phyloP scores from a whole-genome alignment of 495 filamentous ascomycete species.

The Diplogelasinospora grovesii region DNA sequence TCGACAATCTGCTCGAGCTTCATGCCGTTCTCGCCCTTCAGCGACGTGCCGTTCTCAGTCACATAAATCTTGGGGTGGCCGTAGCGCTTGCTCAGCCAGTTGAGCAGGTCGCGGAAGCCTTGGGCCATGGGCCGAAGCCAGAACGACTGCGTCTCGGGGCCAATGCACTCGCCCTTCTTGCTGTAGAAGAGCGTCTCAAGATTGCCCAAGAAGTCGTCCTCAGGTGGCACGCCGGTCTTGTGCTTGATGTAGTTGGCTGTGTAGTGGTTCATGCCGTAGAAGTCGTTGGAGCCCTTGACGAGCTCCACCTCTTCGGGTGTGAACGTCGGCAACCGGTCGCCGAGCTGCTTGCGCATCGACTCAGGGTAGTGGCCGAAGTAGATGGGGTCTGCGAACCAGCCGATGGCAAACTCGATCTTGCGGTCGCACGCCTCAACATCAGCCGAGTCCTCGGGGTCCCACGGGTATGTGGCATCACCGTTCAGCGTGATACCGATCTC shows the following conservation, averaged over 20 bases:
- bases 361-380: slow-evolving; percentile 72
- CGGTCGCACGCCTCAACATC: slow-evolving; percentile 56
- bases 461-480: slow-evolving; percentile 53
- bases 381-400: slow-evolving; percentile 69
- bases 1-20: slow-evolving; percentile 59
- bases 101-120: slow-evolving; percentile 69
- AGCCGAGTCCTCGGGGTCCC: slow-evolving; percentile 48
- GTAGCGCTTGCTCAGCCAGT: slow-evolving; percentile 75
- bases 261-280: slow-evolving; percentile 84
- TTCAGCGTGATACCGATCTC: slow-evolving; percentile 59
- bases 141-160: slow-evolving; percentile 66
- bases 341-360: slow-evolving; percentile 67
- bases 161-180: slow-evolving; percentile 63
- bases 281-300: slow-evolving; percentile 70
- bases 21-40: slow-evolving; percentile 74
- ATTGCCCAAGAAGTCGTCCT: slow-evolving; percentile 65
- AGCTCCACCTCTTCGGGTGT: slow-evolving; percentile 58
- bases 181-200: slow-evolving; percentile 60
- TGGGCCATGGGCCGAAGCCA: slow-evolving; percentile 66
- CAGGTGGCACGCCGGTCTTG: slow-evolving; percentile 48
- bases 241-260: slow-evolving; percentile 76
- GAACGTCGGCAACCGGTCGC: slow-evolving; percentile 60
- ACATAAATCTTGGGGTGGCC: slow-evolving; percentile 68
- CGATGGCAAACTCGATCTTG: slow-evolving; percentile 60
- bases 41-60: slow-evolving; percentile 74